A percentile compares a stretch with the other conserved stretches of the same genome.
These are phyloP conservation scores for Coemansia sp. DNA, from an alignment of 192 early-diverging fungal species.

Conservation along the genomic window DNA sequence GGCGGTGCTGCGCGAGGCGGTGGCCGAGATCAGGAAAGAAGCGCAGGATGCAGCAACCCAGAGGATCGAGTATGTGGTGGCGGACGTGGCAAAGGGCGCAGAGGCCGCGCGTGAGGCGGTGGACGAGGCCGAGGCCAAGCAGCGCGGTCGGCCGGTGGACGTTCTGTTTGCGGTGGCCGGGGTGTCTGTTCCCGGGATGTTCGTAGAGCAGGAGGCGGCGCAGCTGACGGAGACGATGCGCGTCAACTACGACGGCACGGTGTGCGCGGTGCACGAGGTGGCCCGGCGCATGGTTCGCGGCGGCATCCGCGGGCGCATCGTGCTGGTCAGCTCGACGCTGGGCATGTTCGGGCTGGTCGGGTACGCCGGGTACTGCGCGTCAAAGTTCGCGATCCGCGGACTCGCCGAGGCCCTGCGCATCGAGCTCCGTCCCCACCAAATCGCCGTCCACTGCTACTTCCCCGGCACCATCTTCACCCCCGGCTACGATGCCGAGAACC, in stretches of 20 bases:
- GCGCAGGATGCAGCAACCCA: slow-evolving; percentile 43
- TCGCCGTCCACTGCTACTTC: slow-evolving; percentile 69
- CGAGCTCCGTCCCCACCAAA: slow-evolving; percentile 64
- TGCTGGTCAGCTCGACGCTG: slow-evolving; percentile 67
- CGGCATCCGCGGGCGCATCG: slow-evolving; percentile 60
- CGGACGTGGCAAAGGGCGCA: slow-evolving; percentile 61
- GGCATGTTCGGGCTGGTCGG: slow-evolving; percentile 71
- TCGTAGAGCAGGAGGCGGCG: slow-evolving; percentile 61
- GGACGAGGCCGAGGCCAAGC: slow-evolving; percentile 57
- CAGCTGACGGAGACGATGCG: slow-evolving; percentile 61
- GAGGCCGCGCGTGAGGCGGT: slow-evolving; percentile 58
- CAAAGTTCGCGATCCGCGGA: slow-evolving; percentile 75
- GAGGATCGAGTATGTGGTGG: slow-evolving; percentile 57
- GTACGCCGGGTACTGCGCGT: slow-evolving; percentile 64
- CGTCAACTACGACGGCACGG: slow-evolving; percentile 68
- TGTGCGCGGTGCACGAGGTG: slow-evolving; percentile 68
- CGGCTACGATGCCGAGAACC: slow-evolving; percentile 71
- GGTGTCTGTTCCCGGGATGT: slow-evolving; percentile 60
- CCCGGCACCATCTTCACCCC: slow-evolving; percentile 71
- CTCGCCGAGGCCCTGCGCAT: slow-evolving; percentile 68
- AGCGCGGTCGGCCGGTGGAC: slow-evolving; percentile 51
- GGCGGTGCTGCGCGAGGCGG: slow-evolving; percentile 50
- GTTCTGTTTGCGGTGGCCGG: slow-evolving; percentile 49
- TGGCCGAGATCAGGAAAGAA: slow-evolving; percentile 58
- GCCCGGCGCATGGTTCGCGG: slow-evolving; percentile 61